Percentiles rank a stretch among this genome's conserved stretches.
phyloP scores from a whole-genome alignment of 1,284 basidiomycete genomes.

The Macrocybe sp. region DNA sequence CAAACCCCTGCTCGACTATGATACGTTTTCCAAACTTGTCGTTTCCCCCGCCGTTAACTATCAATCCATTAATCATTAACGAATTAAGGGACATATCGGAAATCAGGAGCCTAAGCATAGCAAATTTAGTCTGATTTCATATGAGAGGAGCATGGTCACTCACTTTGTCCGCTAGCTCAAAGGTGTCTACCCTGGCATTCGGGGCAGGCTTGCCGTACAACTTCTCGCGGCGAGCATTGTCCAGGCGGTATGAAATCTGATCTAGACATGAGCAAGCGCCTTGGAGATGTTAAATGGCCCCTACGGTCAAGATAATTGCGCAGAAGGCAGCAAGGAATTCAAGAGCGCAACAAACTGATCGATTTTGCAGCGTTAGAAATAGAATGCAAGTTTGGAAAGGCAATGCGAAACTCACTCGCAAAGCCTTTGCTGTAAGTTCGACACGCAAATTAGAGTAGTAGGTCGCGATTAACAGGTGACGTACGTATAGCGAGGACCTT shows the following conservation, averaged over 20 bases:
- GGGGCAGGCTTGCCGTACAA: slow-evolving; percentile 47
- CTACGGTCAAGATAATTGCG: slow-evolving; percentile 48
- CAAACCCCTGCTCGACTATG: too few species aligned
- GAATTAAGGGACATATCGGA: slow-evolving; percentile 42
- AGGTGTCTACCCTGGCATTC: slow-evolving; percentile 55
- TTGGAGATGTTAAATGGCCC: slow-evolving; percentile 11
- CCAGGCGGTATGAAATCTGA: slow-evolving; percentile 57
- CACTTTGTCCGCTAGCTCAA: slow-evolving; percentile 64
- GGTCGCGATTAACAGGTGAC: slow-evolving; percentile 8
- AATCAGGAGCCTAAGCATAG: slow-evolving; percentile 35
- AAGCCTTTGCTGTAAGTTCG: slow-evolving; percentile 51
- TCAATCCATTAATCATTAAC: not conserved
- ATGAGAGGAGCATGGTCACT: slow-evolving; percentile 9
- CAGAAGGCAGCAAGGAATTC: slow-evolving; percentile 54
- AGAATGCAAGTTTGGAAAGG: not conserved
- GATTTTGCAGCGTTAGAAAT: slow-evolving; percentile 5
- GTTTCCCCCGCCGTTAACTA: too few species aligned
- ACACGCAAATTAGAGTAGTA: slow-evolving; percentile 1
- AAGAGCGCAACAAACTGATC: slow-evolving; percentile 47
- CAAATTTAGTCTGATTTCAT: not conserved
- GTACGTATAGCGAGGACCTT: slow-evolving; percentile 62
- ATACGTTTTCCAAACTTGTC: too few species aligned
- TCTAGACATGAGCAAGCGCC: not conserved
- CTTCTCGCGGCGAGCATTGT: slow-evolving; percentile 54
- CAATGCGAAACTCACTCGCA: slow-evolving; percentile 33